Conservation (phyloP, 73 alveolate genomes). For the Paramecium caudatum region DNA sequence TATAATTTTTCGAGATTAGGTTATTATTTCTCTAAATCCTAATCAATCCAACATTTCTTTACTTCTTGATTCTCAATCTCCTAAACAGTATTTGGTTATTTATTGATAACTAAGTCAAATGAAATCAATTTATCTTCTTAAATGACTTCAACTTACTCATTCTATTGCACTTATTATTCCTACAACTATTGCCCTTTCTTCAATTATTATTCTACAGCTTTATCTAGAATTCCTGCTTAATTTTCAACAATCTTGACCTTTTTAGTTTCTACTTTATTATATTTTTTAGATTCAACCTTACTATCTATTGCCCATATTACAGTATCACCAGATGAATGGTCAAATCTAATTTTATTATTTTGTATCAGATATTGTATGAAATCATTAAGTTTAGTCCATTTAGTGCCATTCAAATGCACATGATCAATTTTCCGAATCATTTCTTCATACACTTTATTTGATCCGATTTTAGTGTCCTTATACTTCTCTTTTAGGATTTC, state of each 20-base stretch:
- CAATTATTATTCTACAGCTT: conserved; percentile 4
- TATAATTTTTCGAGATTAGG: conserved; percentile 54
- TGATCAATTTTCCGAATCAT: conserved; percentile 73
- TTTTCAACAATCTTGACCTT: conserved; percentile 29
- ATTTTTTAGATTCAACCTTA: neutral
- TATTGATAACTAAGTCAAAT: neutral
- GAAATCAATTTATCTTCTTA: conserved; percentile 2
- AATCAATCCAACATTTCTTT: conserved; percentile 33
- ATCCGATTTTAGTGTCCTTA: conserved; percentile 38
- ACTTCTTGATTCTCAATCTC: neutral
- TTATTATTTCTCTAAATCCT: conserved; percentile 15
- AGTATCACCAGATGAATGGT: neutral
- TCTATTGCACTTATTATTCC: conserved; percentile 1
- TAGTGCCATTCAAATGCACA: conserved; percentile 77
- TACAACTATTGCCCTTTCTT: neutral
- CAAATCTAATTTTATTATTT: conserved; percentile 22
- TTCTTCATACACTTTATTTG: conserved; percentile 72
- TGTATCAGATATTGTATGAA: conserved; percentile 58
- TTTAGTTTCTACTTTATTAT: conserved; percentile 22
- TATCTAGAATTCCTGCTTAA: neutral
- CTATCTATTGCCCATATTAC: neutral
- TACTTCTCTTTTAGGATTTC: conserved; percentile 51
- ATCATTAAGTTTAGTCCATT: conserved; percentile 71
- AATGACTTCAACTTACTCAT: neutral
- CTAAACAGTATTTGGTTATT: neutral